Evolutionary conservation across 345 rosid species (phyloP).

Genomic region (Erucastrum elatum): DNA sequence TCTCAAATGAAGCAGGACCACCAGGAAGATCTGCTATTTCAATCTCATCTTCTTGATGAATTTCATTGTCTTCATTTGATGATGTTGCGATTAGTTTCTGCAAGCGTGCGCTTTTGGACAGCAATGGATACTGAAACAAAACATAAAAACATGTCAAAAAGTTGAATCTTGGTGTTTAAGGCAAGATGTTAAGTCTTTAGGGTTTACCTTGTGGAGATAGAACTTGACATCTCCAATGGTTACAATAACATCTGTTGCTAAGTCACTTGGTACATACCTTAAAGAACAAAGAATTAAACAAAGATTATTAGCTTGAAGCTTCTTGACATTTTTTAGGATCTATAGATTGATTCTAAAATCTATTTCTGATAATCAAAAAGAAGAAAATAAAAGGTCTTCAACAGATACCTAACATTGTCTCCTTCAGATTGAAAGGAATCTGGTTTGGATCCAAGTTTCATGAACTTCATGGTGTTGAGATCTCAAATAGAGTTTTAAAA

Average conservation of each 20-base stretch:
- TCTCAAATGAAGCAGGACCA: slow-evolving; percentile 88
- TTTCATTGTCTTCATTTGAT: slow-evolving; percentile 49
- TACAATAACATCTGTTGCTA: slow-evolving; percentile 65
- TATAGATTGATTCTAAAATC: not conserved
- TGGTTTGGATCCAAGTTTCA: slow-evolving; percentile 93
- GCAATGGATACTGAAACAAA: slow-evolving; percentile 56
- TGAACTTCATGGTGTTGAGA: slow-evolving; percentile 66
- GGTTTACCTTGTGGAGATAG: slow-evolving; percentile 69
- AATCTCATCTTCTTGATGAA: slow-evolving; percentile 58
- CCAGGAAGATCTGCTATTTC: slow-evolving; percentile 76
- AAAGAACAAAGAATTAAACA: slow-evolving; percentile 11
- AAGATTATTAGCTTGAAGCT: not conserved
- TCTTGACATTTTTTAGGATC: not conserved
- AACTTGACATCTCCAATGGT: slow-evolving; percentile 63
- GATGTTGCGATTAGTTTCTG: slow-evolving; percentile 58
- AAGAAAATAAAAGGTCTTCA: not conserved
- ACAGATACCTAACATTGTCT: slow-evolving; percentile 58
- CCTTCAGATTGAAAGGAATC: slow-evolving; percentile 75
- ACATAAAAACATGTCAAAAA: not conserved
- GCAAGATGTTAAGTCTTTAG: not conserved
- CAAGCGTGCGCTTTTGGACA: slow-evolving; percentile 63
- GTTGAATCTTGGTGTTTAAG: not conserved
- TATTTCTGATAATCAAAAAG: not conserved
- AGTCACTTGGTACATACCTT: slow-evolving; percentile 72
- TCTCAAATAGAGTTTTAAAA: slow-evolving; percentile 8